Evolutionary conservation across 2,329 filamentous ascomycete genomes (phyloP), one percentile per base, ranked within the genome.

Genomic region (Tolypocladium ovalisporum): DNA sequence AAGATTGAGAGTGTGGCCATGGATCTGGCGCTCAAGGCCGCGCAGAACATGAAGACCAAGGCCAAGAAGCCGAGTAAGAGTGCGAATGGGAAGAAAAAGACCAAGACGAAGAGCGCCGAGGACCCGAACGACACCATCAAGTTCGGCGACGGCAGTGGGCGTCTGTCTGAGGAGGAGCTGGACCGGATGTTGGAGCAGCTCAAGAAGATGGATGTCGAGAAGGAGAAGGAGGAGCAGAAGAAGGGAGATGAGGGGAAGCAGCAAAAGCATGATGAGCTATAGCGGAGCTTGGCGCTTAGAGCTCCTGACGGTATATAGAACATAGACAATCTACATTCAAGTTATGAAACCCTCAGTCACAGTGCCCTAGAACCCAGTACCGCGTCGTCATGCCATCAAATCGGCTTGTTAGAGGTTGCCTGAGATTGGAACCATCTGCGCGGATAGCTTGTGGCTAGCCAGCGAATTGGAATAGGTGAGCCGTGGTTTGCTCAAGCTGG

Each of bases 1-100:
- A 83, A 88, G 68, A 79, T 97, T 8, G 84, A 87, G 68, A 85
- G 88, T 68, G 82, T 79, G 5, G 82, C 84, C 64, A 80, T 87
- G 69, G 83, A 90, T 29, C 78, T 92, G 54, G 80, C 90, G 56
- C 82, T 87, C 76, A 87, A 85, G 76, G 82, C 82, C 57, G 82
- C 87, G 64, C 79, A 76, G 70, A 67, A 68, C 56, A 70, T 73
- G 57, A 73, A 75, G 64, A 69, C 67, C 34, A 74, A 74, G 67
- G 68, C 71, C 49, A 71, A 74, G 64, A 73, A 69, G 61, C 67
- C 73, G 34, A 76, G 55, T 35, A 61, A 61, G 55, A 57, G 54
- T 27, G 32, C 53, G n/a, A 69, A 56, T 70, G 71, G 52, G 61
- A 69, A 65, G 64, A 71, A 68, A 62, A 71, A 68, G 62, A 65